Percentiles rank a stretch among this genome's conserved stretches.
phyloP scores from a whole-genome alignment of 805 yeast species.

The Huiozyma sinensis region DNA sequence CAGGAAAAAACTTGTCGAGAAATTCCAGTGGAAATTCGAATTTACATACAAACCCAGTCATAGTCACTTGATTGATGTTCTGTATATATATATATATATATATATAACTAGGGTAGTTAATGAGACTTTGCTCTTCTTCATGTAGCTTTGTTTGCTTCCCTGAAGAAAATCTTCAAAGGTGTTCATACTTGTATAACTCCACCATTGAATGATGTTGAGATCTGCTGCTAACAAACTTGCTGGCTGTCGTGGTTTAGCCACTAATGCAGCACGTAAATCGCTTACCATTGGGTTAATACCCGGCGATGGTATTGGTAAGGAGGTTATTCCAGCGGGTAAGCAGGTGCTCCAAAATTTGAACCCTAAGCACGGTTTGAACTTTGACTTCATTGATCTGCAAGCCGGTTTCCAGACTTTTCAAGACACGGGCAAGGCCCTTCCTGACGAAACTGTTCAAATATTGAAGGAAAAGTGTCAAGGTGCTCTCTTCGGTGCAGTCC shows the following conservation, averaged over 20 bases:
- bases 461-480: constrained; percentile 84
- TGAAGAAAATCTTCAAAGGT: too few relatives aligned
- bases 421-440: constrained; percentile 91
- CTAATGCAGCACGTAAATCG: constrained; percentile 33
- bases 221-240: constrained; percentile 18
- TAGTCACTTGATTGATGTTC: too few relatives aligned
- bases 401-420: constrained; percentile 95
- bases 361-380: constrained; percentile 60
- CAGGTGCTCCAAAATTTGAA: constrained; percentile 78
- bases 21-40: too few relatives aligned
- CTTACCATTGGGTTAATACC: constrained; percentile 70
- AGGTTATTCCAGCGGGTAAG: constrained; percentile 94
- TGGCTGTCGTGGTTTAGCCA: constrained; percentile 27
- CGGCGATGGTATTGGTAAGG: constrained; percentile 97
- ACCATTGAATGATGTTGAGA: constrained; percentile 18
- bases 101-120: too few relatives aligned
- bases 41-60: too few relatives aligned
- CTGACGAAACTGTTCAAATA: constrained; percentile 77
- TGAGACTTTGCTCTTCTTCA: too few relatives aligned
- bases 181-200: too few relatives aligned
- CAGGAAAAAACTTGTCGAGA: too few relatives aligned
- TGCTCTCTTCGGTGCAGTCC: constrained; percentile 95
- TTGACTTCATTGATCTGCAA: constrained; percentile 76
- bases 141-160: too few relatives aligned
- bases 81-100: too few relatives aligned